Conservation (phyloP, 1,284 basidiomycete species). For the Leucoagaricus sp. region DNA sequence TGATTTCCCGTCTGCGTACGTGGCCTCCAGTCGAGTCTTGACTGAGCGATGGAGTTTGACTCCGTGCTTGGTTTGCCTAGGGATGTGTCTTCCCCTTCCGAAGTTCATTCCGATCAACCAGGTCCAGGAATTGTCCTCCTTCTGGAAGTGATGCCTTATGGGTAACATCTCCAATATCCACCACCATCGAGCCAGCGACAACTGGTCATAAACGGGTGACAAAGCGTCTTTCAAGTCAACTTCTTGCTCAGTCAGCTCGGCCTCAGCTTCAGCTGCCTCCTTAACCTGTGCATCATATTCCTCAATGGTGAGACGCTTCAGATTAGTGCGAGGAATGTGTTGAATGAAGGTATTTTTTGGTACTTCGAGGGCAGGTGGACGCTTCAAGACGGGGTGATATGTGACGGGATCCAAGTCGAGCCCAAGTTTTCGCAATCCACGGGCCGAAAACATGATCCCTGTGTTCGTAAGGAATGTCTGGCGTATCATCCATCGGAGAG, state of each 20-base stretch:
- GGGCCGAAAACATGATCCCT: constrained; percentile 41
- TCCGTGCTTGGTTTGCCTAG: constrained; percentile 34
- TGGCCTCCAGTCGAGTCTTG: constrained; percentile 44
- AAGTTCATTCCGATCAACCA: constrained; percentile 35
- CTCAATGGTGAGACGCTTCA: constrained; percentile 1
- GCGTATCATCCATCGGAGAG: constrained; percentile 40
- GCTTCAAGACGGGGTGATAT: constrained; percentile 36
- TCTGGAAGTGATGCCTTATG: constrained; percentile 39
- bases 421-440: constrained; percentile 37
- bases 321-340: constrained; percentile 17
- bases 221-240: constrained; percentile 54
- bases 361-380: constrained; percentile 28
- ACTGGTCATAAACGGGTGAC: constrained; percentile 54
- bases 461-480: constrained; percentile 49
- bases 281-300: constrained; percentile 13
- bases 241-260: constrained; percentile 42
- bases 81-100: constrained; percentile 44
- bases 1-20: constrained; percentile 34
- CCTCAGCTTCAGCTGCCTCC: background rate
- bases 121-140: constrained; percentile 26
- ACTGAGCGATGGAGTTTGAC: constrained; percentile 54
- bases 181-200: constrained; percentile 45
- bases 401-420: constrained; percentile 33
- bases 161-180: constrained; percentile 57
- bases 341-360: constrained; percentile 17